A percentile compares a stretch with the other conserved stretches of the same genome.
phyloP scores from a whole-genome alignment of 306 rosid species.

The Quercus mongolica region DNA sequence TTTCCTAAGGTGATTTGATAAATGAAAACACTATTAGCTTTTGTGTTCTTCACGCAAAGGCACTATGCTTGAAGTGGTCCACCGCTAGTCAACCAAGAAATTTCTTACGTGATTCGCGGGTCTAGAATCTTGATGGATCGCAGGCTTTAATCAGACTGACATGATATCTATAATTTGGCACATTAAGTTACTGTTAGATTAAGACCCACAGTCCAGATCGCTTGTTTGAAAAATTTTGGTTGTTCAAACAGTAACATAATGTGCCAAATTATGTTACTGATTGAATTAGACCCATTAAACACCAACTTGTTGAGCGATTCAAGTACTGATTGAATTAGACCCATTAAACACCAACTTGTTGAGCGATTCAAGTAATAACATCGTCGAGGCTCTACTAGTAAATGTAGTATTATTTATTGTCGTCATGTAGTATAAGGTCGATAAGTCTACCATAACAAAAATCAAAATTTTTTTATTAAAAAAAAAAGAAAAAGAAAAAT shows the following conservation, averaged over 20 bases:
- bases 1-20: background rate
- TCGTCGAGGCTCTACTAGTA: too few species aligned
- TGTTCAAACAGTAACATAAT: background rate
- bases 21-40: background rate
- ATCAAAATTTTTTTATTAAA: too few species aligned
- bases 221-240: background rate
- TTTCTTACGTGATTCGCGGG: background rate
- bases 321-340: too few species aligned
- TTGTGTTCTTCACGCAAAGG: conserved; percentile 32
- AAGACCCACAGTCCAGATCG: background rate
- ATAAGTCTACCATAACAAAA: rapidly evolving
- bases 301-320: too few species aligned
- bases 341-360: too few species aligned
- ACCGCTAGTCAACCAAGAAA: conserved; percentile 21
- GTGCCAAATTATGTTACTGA: too few species aligned
- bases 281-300: too few species aligned
- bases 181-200: background rate
- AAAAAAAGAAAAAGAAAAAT: too few species aligned
- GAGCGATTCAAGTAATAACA: too few species aligned
- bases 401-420: too few species aligned
- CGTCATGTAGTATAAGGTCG: rapidly evolving
- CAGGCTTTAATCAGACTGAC: too few species aligned
- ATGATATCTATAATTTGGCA: background rate
- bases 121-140: background rate
- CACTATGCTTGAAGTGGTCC: conserved; percentile 28